Conservation (phyloP, 257 asterid genomes). For the Henckelia pumila region DNA sequence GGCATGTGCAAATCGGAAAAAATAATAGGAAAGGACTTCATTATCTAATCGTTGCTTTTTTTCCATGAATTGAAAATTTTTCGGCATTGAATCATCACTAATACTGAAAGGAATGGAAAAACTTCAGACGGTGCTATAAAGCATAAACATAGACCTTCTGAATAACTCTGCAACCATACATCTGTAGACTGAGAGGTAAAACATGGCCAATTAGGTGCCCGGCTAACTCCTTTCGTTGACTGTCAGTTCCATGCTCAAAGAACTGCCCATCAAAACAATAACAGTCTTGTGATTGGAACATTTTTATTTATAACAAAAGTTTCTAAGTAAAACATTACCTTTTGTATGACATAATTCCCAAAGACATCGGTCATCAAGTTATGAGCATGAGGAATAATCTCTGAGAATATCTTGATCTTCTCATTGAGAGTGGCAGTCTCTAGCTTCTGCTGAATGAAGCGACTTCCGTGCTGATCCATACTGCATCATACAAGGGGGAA, state of each 20-base stretch:
- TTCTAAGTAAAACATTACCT: constrained; percentile 41
- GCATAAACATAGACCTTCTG: constrained; percentile 61
- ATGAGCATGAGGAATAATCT: constrained; percentile 69
- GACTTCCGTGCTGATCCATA: constrained; percentile 88
- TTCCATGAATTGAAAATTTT: too few species aligned
- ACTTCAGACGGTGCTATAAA: neutral
- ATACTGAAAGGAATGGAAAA: neutral
- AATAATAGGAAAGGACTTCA: constrained; percentile 1
- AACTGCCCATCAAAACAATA: constrained; percentile 47
- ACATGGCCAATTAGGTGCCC: constrained; percentile 72
- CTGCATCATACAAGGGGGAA: constrained; percentile 38
- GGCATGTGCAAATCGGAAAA: constrained; percentile 7
- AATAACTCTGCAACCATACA: constrained; percentile 96
- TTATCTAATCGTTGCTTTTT: neutral
- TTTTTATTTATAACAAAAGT: neutral
- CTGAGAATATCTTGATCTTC: constrained; percentile 60
- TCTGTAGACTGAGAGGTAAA: constrained; percentile 83
- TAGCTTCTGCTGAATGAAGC: constrained; percentile 90
- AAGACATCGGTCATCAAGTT: constrained; percentile 77
- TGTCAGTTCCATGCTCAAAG: constrained; percentile 81
- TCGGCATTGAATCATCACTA: neutral
- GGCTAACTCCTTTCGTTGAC: constrained; percentile 75
- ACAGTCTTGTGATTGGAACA: constrained; percentile 12
- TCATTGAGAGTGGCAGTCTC: constrained; percentile 73
- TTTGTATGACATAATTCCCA: constrained; percentile 91